Conservation (phyloP, 2,329 filamentous ascomycete species). For the Exophiala calicioides region DNA sequence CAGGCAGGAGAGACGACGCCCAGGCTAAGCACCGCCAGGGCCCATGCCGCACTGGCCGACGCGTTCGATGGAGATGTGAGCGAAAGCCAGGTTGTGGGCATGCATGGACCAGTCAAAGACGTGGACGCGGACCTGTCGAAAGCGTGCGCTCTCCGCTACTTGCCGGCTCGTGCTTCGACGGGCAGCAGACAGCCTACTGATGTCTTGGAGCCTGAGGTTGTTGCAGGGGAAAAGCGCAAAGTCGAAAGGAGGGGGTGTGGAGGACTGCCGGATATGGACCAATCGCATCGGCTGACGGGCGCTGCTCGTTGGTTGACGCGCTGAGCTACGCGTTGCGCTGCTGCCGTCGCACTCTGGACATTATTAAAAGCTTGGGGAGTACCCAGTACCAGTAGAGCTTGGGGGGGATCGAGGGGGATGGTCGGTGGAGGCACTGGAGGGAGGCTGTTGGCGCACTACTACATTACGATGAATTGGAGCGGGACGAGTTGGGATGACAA, state of each 20-base stretch:
- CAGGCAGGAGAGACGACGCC: not conserved
- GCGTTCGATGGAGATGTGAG: constrained; percentile 4
- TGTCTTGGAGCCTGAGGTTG: not conserved
- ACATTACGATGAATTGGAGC: not conserved
- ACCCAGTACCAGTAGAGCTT: not conserved
- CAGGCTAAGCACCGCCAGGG: constrained; percentile 4
- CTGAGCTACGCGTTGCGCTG: too few relatives aligned
- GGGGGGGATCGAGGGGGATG: not conserved
- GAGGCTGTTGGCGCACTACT: too few relatives aligned
- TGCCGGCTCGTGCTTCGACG: not conserved
- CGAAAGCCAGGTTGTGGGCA: constrained; percentile 1
- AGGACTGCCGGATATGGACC: constrained; percentile 5
- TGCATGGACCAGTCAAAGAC: not conserved
- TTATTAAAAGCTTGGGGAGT: too few relatives aligned
- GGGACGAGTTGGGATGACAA: constrained; percentile 1
- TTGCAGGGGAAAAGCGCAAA: not conserved
- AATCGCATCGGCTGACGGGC: constrained; percentile 25
- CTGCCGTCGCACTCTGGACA: constrained; percentile 1
- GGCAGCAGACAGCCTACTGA: constrained; percentile 1
- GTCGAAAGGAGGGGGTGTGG: not conserved
- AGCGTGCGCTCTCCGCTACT: too few relatives aligned
- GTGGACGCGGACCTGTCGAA: too few relatives aligned
- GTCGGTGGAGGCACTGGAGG: too few relatives aligned
- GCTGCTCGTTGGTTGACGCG: constrained; percentile 7
- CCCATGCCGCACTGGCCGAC: constrained; percentile 4